Evolutionary conservation across 2,329 filamentous ascomycete genomes (phyloP).

Genomic region (Penicillium vulpinum): DNA sequence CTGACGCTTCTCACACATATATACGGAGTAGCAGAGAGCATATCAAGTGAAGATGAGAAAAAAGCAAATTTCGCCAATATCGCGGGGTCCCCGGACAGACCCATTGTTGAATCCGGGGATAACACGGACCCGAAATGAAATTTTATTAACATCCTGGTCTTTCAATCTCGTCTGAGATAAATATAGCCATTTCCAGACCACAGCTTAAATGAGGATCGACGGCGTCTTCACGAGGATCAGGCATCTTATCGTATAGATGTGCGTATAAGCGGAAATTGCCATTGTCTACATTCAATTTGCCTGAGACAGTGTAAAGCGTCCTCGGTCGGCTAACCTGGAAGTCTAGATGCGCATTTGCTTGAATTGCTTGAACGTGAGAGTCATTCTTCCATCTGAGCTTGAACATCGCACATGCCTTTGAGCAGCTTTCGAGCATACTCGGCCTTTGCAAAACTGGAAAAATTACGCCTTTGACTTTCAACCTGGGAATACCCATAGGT

Average conservation of each 20-base stretch:
- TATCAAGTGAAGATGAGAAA: background rate
- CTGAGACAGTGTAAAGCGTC: background rate
- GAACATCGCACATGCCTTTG: too few relatives aligned
- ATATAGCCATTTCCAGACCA: background rate
- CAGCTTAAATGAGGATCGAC: background rate
- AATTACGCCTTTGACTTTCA: background rate
- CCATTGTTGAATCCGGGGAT: background rate
- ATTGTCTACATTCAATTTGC: background rate
- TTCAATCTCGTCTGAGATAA: background rate
- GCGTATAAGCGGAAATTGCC: background rate
- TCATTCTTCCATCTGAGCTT: background rate
- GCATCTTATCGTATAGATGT: background rate
- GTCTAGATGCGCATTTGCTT: too few relatives aligned
- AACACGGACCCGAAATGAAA: background rate
- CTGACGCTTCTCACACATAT: too few relatives aligned
- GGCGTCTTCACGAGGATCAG: background rate
- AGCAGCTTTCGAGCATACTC: too few relatives aligned
- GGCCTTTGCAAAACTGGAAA: background rate
- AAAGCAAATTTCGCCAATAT: slow-evolving; percentile 1
- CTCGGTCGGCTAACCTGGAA: background rate
- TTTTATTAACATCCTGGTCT: background rate
- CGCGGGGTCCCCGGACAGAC: slow-evolving; percentile 4
- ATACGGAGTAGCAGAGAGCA: background rate
- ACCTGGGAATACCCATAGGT: background rate
- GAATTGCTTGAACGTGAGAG: background rate